A percentile compares a stretch with the other conserved stretches of the same genome.
phyloP scores from a whole-genome alignment of 768 basidiomycete genomes.

The Leccinellum rugosiceps region DNA sequence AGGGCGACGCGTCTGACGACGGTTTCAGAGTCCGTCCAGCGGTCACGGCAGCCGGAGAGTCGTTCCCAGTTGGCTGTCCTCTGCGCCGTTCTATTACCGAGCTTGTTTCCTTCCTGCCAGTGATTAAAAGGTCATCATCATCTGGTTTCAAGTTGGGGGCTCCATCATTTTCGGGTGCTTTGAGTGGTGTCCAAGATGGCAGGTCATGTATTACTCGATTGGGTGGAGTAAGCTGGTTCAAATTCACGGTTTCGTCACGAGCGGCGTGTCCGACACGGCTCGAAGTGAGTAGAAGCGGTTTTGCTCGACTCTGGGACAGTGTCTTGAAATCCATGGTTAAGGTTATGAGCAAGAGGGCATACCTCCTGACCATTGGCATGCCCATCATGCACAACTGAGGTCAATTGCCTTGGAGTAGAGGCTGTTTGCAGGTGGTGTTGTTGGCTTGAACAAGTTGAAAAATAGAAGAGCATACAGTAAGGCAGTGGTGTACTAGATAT shows the following conservation, averaged over 20 bases:
- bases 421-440: constrained; percentile 6
- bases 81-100: background rate
- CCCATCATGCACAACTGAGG: constrained; percentile 1
- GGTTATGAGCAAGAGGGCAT: background rate
- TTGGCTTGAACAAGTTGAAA: background rate
- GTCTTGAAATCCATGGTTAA: constrained; percentile 11
- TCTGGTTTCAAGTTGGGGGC: constrained; percentile 10
- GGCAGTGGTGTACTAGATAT: background rate
- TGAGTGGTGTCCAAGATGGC: constrained; percentile 9
- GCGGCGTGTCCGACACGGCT: background rate
- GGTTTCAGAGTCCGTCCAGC: background rate
- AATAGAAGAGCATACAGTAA: constrained; percentile 10
- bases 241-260: background rate
- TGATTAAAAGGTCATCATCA: constrained; percentile 6
- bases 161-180: background rate
- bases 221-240: background rate
- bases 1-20: background rate
- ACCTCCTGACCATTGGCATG: constrained; percentile 11
- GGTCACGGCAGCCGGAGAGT: background rate
- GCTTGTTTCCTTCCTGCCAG: background rate
- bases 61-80: background rate
- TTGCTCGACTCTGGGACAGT: constrained; percentile 5
- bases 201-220: constrained; percentile 12
- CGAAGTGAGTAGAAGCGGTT: constrained; percentile 2
- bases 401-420: constrained; percentile 15